phyloP scores from a whole-genome alignment of 129 eudicot species.

The Tanacetum coccineum region DNA sequence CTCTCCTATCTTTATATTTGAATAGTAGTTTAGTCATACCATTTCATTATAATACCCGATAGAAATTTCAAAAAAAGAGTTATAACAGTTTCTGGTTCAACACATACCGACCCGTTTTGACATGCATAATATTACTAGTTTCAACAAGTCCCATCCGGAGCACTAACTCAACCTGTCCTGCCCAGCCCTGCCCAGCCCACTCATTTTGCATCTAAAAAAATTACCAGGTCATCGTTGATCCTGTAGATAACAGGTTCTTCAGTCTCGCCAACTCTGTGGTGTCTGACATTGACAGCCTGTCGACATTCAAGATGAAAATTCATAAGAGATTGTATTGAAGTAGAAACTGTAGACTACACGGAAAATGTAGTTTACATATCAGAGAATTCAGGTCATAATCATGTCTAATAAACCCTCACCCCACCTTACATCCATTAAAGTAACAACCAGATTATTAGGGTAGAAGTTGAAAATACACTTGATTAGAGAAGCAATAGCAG shows the following conservation, averaged over 20 bases:
- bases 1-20: no score
- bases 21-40: no score
- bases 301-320: slow-evolving; percentile 19
- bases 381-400: neutral
- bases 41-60: no score
- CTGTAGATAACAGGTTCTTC: slow-evolving; percentile 88
- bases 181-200: neutral
- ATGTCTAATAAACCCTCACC: neutral
- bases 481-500: neutral
- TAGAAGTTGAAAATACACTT: neutral
- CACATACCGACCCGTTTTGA: no score
- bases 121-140: no score
- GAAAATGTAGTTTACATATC: neutral
- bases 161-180: neutral
- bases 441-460: slow-evolving; percentile 5
- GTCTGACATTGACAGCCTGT: slow-evolving; percentile 85
- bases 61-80: no score
- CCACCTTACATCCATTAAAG: neutral
- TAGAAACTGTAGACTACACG: neutral
- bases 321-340: slow-evolving; percentile 3
- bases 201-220: slow-evolving; percentile 1
- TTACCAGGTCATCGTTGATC: slow-evolving; percentile 92
- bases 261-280: slow-evolving; percentile 81
- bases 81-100: no score
- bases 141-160: neutral